phyloP scores from a whole-genome alignment of 2,329 filamentous ascomycete genomes.

The Ascochyta rabiei region DNA sequence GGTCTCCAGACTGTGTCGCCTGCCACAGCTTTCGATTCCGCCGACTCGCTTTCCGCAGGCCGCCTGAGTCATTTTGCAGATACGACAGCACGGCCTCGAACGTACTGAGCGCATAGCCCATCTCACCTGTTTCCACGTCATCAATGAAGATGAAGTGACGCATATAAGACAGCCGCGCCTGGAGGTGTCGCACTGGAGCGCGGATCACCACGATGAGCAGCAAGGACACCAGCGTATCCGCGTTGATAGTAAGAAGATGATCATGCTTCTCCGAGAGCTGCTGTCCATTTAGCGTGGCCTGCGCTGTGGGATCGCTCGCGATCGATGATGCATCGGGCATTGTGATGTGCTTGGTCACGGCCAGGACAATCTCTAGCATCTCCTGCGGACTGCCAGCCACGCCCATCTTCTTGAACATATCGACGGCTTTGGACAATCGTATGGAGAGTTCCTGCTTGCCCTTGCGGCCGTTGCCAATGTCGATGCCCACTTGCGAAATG shows the following conservation, averaged over 20 bases:
- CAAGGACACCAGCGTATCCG: constrained; percentile 90
- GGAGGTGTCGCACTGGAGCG: constrained; percentile 83
- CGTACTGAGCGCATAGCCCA: constrained; percentile 94
- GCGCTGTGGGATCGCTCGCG: constrained; percentile 37
- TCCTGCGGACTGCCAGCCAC: constrained; percentile 81
- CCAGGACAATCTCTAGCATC: constrained; percentile 81
- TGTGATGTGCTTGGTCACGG: constrained; percentile 83
- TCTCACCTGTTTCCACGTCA: constrained; percentile 93
- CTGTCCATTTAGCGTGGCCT: constrained; percentile 29
- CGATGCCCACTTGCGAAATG: constrained; percentile 90
- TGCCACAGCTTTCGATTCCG: constrained; percentile 89
- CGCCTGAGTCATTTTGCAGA: constrained; percentile 79
- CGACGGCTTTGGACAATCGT: constrained; percentile 77
- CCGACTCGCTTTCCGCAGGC: constrained; percentile 81
- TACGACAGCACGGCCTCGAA: constrained; percentile 94
- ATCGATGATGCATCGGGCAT: constrained; percentile 53
- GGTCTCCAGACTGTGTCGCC: constrained; percentile 76
- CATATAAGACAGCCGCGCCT: constrained; percentile 91
- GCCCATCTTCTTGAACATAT: constrained; percentile 86
- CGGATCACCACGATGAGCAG: constrained; percentile 91
- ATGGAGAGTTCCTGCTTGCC: constrained; percentile 82
- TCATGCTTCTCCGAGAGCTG: constrained; percentile 58
- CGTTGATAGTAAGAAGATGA: constrained; percentile 71
- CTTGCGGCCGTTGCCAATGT: constrained; percentile 76
- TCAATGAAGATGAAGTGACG: constrained; percentile 97